Conservation (phyloP, 805 yeast species). For the Lipomyces lipofer region DNA sequence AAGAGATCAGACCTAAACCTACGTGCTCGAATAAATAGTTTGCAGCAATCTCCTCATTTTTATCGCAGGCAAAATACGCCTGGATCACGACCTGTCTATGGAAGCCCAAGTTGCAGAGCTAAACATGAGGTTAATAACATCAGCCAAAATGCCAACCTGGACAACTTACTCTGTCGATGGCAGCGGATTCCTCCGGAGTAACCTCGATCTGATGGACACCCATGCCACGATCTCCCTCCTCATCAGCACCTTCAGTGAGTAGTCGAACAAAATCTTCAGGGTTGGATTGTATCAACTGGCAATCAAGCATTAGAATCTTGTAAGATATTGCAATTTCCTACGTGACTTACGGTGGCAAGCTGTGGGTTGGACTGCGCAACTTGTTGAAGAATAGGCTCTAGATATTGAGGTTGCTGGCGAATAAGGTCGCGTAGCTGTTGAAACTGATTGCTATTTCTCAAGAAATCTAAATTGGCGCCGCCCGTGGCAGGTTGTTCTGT, state of each 20-base stretch:
- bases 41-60: constrained; percentile 95
- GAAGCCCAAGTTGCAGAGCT: constrained; percentile 86
- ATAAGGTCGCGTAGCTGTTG: constrained; percentile 72
- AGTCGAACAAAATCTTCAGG: constrained; percentile 87
- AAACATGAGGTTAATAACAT: neutral
- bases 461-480: constrained; percentile 47
- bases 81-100: constrained; percentile 84
- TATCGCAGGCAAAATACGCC: constrained; percentile 96
- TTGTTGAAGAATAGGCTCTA: constrained; percentile 81
- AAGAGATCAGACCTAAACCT: neutral
- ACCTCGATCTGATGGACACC: constrained; percentile 56
- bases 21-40: constrained; percentile 70
- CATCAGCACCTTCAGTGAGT: constrained; percentile 47
- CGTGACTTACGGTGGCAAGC: constrained; percentile 59
- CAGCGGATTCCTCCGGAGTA: constrained; percentile 81
- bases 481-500: constrained; percentile 44
- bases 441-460: constrained; percentile 43
- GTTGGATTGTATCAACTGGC: constrained; percentile 43
- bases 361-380: constrained; percentile 81
- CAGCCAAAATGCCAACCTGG: neutral
- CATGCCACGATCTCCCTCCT: constrained; percentile 49
- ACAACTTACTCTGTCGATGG: constrained; percentile 61
- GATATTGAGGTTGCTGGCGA: constrained; percentile 81
- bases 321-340: too few relatives aligned
- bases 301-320: too few relatives aligned